A percentile compares a stretch with the other conserved stretches of the same genome.
Evolutionary conservation across 78 protist species (phyloP).

Genomic region (Isochrysis galbana): DNA sequence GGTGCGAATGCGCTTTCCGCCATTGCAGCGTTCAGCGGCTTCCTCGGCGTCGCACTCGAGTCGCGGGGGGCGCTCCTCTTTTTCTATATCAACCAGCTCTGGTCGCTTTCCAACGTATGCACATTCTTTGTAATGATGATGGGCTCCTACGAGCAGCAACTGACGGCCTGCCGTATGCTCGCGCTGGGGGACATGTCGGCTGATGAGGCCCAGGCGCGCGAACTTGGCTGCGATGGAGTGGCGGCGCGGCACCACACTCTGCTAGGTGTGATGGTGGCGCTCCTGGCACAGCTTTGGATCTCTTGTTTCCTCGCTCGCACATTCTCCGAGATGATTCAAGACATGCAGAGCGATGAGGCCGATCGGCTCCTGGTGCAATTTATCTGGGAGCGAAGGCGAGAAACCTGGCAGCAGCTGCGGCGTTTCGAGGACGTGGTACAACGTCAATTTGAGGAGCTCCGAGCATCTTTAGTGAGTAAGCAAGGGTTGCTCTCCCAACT

Average conservation of each 20-base stretch:
- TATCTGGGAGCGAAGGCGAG: neutral
- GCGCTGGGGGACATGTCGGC: neutral
- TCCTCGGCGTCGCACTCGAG: neutral
- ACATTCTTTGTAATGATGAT: neutral
- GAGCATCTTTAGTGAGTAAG: neutral
- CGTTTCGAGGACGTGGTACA: neutral
- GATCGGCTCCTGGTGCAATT: neutral
- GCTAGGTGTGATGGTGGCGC: neutral
- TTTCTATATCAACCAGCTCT: neutral
- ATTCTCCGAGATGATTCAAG: neutral
- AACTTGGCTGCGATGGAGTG: neutral
- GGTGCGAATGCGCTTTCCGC: neutral
- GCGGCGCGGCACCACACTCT: neutral
- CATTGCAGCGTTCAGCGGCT: neutral
- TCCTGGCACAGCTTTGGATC: neutral
- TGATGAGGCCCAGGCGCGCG: neutral
- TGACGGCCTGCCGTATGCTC: neutral
- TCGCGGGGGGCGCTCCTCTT: neutral
- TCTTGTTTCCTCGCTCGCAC: neutral
- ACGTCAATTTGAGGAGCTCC: conserved; percentile 5
- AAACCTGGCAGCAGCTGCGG: neutral
- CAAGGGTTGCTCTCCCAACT: neutral
- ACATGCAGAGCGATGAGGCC: neutral
- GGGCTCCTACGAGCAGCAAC: neutral
- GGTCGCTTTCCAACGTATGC: neutral